phyloP scores from a whole-genome alignment of 2,329 filamentous ascomycete species.

The Chalaropsis ovoidea region DNA sequence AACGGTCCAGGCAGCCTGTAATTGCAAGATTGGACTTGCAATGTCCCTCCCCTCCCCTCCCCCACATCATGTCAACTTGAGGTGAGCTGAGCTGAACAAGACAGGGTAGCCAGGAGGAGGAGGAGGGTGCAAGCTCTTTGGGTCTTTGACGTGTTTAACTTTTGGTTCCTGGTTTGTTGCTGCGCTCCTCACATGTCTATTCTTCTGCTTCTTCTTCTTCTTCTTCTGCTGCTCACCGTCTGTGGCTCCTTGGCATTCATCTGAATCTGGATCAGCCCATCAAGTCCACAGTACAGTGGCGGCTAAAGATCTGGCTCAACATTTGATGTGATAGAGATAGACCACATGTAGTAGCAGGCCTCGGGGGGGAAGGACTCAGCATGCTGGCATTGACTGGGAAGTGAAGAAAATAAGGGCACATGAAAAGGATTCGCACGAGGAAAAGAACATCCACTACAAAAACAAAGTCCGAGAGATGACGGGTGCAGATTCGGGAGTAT shows the following conservation, averaged over 20 bases:
- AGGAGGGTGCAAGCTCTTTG: conserved; percentile 2
- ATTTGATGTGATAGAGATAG: background rate
- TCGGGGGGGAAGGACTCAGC: background rate
- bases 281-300: background rate
- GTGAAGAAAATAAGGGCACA: background rate
- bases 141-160: background rate
- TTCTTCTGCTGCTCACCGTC: background rate
- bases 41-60: background rate
- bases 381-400: background rate
- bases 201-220: background rate
- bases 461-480: background rate
- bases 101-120: background rate
- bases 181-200: background rate
- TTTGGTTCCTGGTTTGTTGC: background rate
- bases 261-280: background rate
- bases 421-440: no score
- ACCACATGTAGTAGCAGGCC: background rate
- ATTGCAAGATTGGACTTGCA: background rate
- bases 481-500: background rate
- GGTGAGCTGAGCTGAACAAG: background rate
- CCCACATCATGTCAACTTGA: background rate
- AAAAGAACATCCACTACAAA: no score
- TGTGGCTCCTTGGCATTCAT: background rate
- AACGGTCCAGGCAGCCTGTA: background rate
- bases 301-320: background rate